Base-by-base conservation (phyloP, 108 stramenopile genomes). In the Schizochytrium sp. region DNA sequence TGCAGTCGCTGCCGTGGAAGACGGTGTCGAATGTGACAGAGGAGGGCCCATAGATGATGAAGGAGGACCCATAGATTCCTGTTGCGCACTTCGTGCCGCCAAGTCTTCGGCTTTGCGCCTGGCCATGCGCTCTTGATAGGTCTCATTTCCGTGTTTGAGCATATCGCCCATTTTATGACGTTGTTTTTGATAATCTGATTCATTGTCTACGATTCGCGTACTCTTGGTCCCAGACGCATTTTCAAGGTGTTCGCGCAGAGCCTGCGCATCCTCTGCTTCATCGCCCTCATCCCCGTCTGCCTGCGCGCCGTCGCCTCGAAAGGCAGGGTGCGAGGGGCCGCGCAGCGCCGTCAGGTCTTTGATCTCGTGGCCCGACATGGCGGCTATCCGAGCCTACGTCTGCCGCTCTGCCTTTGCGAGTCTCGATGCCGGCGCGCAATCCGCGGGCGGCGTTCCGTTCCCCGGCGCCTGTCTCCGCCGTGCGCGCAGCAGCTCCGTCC, bases 181-280 rank as follows among this genome's bases (percentile, higher is more conserved):
- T 19, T 96, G 92, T 41, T 95, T 94, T 12, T 96, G 97, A 90
- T 99, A 99, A 47, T 96, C 96, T 29, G 92, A 93, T 91, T 98
- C 97, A 44, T 97, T 93, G 87, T 96, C 95, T 8, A 94, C 76
- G 57, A 98, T 96, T 44, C 95, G 88, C 5, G 97, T 95, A 92
- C 96, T 95, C 48, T 95, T 95, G 18, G 95, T 58, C 21, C 96
- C 96, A 48, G 95, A 93, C 4, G 96, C 96, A 0, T 95, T 94
- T 23, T 89, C 91, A 28, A 92, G 92, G 88, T 92, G 90, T 16
- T 72, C 59, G 5, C 89, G 87, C 91, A 96, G 95, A 12, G 96
- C 95, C 88, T 96, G 95, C 6, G 87, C 83, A 57, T 95, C 94
- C 44, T 93, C 92, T 10, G 90, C 92, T 4, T 60, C 91, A 19